Evolutionary conservation across 2,329 filamentous ascomycete genomes (phyloP).

Genomic region (Fusarium albosuccineum): DNA sequence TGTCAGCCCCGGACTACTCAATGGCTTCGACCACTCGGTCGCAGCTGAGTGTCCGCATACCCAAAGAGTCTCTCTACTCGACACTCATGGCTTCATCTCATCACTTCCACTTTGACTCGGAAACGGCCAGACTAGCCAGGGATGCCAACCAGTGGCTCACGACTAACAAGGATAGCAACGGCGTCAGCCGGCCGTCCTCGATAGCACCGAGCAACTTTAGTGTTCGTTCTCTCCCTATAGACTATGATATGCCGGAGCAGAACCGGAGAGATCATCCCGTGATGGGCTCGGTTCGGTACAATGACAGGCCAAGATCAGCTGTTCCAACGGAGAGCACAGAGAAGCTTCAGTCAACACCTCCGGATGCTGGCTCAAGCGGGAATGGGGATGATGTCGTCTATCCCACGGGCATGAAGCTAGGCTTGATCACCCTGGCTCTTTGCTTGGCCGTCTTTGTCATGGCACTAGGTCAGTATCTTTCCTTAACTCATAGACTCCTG

Average conservation of each 20-base stretch:
- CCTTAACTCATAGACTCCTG: no score
- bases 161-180: constrained; percentile 41
- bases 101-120: constrained; percentile 43
- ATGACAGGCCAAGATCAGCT: constrained; percentile 35
- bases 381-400: constrained; percentile 32
- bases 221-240: constrained; percentile 36
- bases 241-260: constrained; percentile 26
- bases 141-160: constrained; percentile 44
- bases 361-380: neutral
- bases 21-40: constrained; percentile 41
- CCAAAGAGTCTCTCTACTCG: constrained; percentile 42
- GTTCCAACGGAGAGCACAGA: constrained; percentile 44
- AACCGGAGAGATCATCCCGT: constrained; percentile 36
- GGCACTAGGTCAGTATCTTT: constrained; percentile 50
- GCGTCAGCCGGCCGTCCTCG: constrained; percentile 41
- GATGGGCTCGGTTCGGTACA: constrained; percentile 42
- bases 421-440: constrained; percentile 54
- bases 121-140: constrained; percentile 37
- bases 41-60: constrained; percentile 44
- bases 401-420: constrained; percentile 45
- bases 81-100: constrained; percentile 43
- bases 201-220: constrained; percentile 42
- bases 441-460: constrained; percentile 57
- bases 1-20: constrained; percentile 47
- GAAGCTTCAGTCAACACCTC: constrained; percentile 41